Evolutionary conservation across 345 rosid genomes (phyloP).

Genomic region (Eucalyptus caleyi): DNA sequence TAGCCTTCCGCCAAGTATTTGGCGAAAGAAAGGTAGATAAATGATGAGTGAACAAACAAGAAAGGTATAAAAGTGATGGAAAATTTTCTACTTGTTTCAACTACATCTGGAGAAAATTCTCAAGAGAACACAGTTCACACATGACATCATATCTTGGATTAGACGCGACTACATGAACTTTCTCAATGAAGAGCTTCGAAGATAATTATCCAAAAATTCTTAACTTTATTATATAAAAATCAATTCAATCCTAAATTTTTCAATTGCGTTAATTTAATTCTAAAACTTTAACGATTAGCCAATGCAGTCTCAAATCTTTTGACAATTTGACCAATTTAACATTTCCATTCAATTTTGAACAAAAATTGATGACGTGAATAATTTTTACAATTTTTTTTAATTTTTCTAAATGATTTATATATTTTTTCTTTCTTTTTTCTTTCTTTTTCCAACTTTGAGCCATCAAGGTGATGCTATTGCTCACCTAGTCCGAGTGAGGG

Average conservation of each 20-base stretch:
- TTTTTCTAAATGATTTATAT: no score
- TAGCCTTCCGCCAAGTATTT: neutral
- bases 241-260: no score
- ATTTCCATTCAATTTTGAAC: no score
- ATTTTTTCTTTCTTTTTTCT: no score
- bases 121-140: neutral
- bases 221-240: no score
- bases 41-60: neutral
- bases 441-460: no score
- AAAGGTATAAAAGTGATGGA: no score
- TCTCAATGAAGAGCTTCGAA: neutral
- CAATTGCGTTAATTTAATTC: fast-evolving
- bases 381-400: fast-evolving
- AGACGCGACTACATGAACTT: neutral
- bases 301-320: neutral
- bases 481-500: no score
- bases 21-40: neutral
- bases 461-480: no score
- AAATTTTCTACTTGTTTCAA: neutral
- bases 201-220: neutral
- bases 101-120: neutral
- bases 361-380: no score
- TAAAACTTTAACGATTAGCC: fast-evolving
- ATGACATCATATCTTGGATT: neutral
- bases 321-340: no score